phyloP scores from a whole-genome alignment of 306 rosid species.

The Cicer arietinum region DNA sequence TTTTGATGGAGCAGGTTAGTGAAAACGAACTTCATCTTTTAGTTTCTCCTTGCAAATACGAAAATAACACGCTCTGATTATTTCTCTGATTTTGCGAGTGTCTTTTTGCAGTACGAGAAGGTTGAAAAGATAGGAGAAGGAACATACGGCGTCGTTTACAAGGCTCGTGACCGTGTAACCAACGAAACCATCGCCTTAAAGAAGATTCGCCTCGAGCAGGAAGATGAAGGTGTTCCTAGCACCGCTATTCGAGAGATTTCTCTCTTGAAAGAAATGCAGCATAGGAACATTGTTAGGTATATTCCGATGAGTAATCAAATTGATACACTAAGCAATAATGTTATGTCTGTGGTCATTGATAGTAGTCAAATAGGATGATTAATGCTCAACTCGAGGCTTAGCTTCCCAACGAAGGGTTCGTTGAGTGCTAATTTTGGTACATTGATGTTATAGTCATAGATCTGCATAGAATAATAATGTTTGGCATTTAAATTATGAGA shows the following conservation, averaged over 20 bases:
- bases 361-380: not conserved
- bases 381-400: not conserved
- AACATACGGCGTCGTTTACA: constrained; percentile 88
- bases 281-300: constrained; percentile 86
- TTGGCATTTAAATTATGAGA: not conserved
- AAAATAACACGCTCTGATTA: not conserved
- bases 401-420: not conserved
- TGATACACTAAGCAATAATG: constrained; percentile 4
- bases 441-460: constrained; percentile 15
- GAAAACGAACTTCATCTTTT: not conserved
- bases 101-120: constrained; percentile 70
- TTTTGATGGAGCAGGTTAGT: constrained; percentile 56
- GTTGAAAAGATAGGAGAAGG: constrained; percentile 94
- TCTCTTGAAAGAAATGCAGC: constrained; percentile 91
- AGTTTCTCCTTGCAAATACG: not conserved
- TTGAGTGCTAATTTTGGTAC: constrained; percentile 4
- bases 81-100: not conserved
- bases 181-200: constrained; percentile 83
- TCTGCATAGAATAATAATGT: constrained; percentile 9
- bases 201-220: constrained; percentile 94
- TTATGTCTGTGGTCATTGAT: not conserved
- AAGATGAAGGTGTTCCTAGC: constrained; percentile 92
- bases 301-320: constrained; percentile 32
- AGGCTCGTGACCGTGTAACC: constrained; percentile 79
- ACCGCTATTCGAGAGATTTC: constrained; percentile 90